Conservation (phyloP, 257 asterid species). For the Fraxinus anomala region DNA sequence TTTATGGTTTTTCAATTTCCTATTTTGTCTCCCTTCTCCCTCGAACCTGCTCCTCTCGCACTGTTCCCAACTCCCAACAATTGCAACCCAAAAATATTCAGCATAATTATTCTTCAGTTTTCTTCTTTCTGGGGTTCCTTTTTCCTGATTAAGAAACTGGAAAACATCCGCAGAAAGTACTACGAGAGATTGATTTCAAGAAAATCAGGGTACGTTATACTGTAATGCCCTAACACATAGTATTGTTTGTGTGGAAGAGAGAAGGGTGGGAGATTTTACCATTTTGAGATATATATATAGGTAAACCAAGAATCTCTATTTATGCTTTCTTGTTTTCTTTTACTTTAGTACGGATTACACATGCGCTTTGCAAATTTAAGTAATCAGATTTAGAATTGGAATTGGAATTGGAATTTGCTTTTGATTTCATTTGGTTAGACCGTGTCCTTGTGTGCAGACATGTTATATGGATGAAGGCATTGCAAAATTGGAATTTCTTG, state of each 20-base stretch:
- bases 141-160: not conserved
- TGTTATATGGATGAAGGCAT: not conserved
- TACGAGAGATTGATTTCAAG: not conserved
- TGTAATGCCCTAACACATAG: not conserved
- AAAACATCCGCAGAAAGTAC: not conserved
- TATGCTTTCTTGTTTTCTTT: not conserved
- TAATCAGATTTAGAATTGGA: not conserved
- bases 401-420: not conserved
- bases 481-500: not conserved
- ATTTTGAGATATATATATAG: not conserved
- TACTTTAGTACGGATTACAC: not conserved
- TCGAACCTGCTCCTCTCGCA: not conserved
- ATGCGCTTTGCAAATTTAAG: not conserved
- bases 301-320: not conserved
- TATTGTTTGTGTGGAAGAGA: not conserved
- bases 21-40: not conserved
- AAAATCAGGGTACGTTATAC: not conserved
- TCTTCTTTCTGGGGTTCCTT: conserved; percentile 2
- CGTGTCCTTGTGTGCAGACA: not conserved
- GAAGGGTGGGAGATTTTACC: not conserved
- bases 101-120: not conserved
- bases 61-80: not conserved
- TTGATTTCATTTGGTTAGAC: not conserved
- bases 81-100: not conserved
- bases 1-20: not conserved